phyloP scores from a whole-genome alignment of 768 basidiomycete species.

The Suillus lakei region DNA sequence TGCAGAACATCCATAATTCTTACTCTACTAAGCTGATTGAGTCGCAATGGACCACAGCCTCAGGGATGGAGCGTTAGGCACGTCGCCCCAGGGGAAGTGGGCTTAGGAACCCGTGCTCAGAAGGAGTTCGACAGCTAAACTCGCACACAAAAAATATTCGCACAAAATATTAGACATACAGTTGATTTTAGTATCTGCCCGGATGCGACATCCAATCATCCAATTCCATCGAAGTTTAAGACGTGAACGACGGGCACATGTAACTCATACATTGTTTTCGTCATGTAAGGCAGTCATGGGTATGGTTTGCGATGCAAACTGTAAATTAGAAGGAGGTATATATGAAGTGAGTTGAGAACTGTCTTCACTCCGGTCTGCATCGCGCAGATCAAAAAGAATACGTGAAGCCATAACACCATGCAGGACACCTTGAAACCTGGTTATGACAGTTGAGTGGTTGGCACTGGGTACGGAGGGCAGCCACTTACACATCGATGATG shows the following conservation, averaged over 20 bases:
- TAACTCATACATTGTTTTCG: slow-evolving; percentile 5
- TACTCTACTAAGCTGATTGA: no score
- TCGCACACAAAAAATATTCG: no score
- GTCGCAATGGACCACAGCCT: no score
- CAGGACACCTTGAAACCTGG: slow-evolving; percentile 17
- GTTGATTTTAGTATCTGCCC: no score
- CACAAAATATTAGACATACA: no score
- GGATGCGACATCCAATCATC: no score
- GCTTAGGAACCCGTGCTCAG: no score
- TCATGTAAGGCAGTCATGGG: slow-evolving; percentile 2
- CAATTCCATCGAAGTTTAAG: no score
- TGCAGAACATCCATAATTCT: no score
- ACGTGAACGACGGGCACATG: not conserved
- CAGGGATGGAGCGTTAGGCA: no score
- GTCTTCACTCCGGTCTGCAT: not conserved
- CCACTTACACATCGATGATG: slow-evolving; percentile 13
- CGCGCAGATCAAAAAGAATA: slow-evolving; percentile 16
- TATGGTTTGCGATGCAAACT: slow-evolving; percentile 2
- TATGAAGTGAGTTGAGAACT: not conserved
- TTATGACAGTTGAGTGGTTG: not conserved
- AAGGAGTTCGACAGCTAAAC: no score
- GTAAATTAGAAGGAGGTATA: not conserved
- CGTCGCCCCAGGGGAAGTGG: no score
- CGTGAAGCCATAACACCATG: slow-evolving; percentile 19
- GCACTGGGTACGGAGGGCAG: not conserved